These are phyloP conservation scores for Neurospora sp. DNA, from an alignment of 495 filamentous ascomycete species.

Conservation along the genomic window DNA sequence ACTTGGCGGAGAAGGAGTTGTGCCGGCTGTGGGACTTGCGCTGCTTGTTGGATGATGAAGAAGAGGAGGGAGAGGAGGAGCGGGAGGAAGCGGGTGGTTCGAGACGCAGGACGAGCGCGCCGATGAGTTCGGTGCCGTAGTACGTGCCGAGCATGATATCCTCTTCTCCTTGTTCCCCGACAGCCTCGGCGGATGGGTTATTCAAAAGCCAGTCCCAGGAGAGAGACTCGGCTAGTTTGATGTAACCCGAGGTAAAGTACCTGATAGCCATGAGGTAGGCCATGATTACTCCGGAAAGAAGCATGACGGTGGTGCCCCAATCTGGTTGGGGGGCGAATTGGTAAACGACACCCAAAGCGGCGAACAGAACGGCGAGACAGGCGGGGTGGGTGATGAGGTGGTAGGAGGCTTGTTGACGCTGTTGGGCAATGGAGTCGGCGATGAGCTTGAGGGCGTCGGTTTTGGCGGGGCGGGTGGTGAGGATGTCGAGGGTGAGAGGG, in stretches of 20 bases:
- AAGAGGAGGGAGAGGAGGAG: not conserved
- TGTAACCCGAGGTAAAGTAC: slow-evolving; percentile 30
- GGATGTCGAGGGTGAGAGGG: slow-evolving; percentile 27
- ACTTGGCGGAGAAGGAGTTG: not conserved
- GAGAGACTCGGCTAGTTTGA: slow-evolving; percentile 27
- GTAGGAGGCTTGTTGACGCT: slow-evolving; percentile 30
- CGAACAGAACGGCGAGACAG: slow-evolving; percentile 19
- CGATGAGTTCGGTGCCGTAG: slow-evolving; percentile 30
- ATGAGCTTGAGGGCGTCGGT: slow-evolving; percentile 32
- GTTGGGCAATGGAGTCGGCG: slow-evolving; percentile 37
- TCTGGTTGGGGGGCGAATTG: slow-evolving; percentile 22
- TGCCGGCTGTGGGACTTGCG: not conserved
- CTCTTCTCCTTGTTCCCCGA: slow-evolving; percentile 22
- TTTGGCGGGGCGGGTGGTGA: slow-evolving; percentile 27
- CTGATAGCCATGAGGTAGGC: slow-evolving; percentile 32
- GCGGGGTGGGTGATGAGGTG: slow-evolving; percentile 32
- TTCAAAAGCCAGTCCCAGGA: slow-evolving; percentile 28
- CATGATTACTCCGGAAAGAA: slow-evolving; percentile 26
- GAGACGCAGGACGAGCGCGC: slow-evolving; percentile 33
- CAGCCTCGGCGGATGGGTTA: not conserved
- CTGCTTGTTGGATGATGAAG: not conserved
- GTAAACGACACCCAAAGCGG: slow-evolving; percentile 21
- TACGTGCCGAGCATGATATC: slow-evolving; percentile 33
- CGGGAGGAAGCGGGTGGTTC: slow-evolving; percentile 13
- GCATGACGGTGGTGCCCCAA: slow-evolving; percentile 24